Conservation (phyloP, 2,329 filamentous ascomycete species). For the Ophiosphaerella narmari region DNA sequence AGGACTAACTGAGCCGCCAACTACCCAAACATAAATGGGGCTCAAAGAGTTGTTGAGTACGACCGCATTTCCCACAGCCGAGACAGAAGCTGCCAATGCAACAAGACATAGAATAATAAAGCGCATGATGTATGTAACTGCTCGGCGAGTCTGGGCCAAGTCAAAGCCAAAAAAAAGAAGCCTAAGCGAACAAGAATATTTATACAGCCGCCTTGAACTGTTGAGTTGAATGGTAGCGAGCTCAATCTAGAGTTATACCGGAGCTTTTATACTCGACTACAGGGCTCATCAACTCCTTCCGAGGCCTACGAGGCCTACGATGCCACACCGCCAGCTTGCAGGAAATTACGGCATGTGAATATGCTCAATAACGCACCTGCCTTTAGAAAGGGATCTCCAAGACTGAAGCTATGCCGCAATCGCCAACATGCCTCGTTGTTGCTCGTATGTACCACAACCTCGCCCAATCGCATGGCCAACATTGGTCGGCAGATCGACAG, state of each 20-base stretch:
- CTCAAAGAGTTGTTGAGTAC: slow-evolving; percentile 27
- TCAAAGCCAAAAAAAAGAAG: not conserved
- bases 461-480: not conserved
- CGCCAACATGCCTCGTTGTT: not conserved
- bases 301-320: not conserved
- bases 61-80: slow-evolving; percentile 30
- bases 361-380: too few relatives aligned
- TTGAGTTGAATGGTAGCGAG: too few relatives aligned
- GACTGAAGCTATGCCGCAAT: not conserved
- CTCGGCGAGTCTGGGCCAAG: slow-evolving; percentile 1
- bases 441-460: not conserved
- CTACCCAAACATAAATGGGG: slow-evolving; percentile 31
- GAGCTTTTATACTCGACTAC: not conserved
- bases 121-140: slow-evolving; percentile 16
- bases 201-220: not conserved
- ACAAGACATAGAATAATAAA: slow-evolving; percentile 13
- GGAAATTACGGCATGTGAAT: not conserved
- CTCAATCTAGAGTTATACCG: too few relatives aligned
- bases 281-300: too few relatives aligned
- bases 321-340: not conserved
- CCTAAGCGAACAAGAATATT: not conserved
- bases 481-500: slow-evolving; percentile 10
- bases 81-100: slow-evolving; percentile 19
- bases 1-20: slow-evolving; percentile 21
- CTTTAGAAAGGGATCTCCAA: too few relatives aligned